Base-by-base conservation (phyloP, 73 alveolate species). In the Tetrahymena malaccensis region DNA sequence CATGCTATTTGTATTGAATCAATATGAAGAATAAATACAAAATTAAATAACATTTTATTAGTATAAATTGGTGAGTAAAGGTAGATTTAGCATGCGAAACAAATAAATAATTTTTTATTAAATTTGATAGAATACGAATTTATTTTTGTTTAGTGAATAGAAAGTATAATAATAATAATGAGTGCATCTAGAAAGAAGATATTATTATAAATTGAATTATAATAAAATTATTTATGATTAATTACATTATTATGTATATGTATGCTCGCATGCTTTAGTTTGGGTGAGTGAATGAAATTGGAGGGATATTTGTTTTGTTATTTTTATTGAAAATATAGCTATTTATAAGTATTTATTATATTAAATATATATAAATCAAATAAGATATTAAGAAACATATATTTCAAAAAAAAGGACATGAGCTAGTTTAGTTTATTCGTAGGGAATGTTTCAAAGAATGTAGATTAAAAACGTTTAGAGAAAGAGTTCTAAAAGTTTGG, bases 381-480 rank as follows among this genome's bases (percentile, higher is more conserved):
- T 70, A 70, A 70, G 89, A 70, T 70, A 70, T 31, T 27, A 70
- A 70, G 89, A 70, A 70, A 70, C 89, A 70, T 25, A 70, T 13
- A 70, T 5, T 70, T 33, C 22, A 70, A 70, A 70, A 70, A 70
- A 70, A 70, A 70, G 37, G 89, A 70, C 34, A 70, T 70, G 89
- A 70, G 89, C 89, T 70, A 70, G 37, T 70, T 70, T 70, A 95
- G 97, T 93, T 83, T 95, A n/a, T 95, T 95, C 84, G 97, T 95
- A 21, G 97, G 97, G 34, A 95, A 95, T 89, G 94, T 95, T n/a
- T 95, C 97, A 44, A 85, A 95, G 55, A 43, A 84, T 19, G 97
- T 95, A 35, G 97, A 95, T 31, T 56, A 95, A 35, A 95, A 95
- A 27, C 95, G 94, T 95, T 85, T 95, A 27, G 97, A 95, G 85